These are phyloP conservation scores for Miamiensis avidus DNA, from an alignment of 169 alveolate genomes.

Conservation along the genomic window DNA sequence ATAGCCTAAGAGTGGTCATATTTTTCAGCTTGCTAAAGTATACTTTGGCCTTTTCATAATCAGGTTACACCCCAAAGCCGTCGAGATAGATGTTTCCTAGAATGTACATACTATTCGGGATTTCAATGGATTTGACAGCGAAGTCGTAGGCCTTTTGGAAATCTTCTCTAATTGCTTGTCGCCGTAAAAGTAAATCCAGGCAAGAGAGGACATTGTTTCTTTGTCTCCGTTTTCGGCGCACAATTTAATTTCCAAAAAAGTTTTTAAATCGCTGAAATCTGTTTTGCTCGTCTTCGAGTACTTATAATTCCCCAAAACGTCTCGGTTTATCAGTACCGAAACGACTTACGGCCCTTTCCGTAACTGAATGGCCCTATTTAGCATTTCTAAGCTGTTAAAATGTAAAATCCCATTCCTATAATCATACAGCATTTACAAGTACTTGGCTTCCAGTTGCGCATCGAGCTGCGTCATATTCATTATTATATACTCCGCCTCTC, in stretches of 20 bases:
- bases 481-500: background rate
- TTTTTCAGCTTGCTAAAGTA: background rate
- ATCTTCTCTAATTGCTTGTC: too few relatives aligned
- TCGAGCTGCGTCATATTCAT: background rate
- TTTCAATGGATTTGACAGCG: too few relatives aligned
- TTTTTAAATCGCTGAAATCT: too few relatives aligned
- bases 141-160: too few relatives aligned
- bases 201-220: background rate
- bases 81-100: too few relatives aligned
- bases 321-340: background rate
- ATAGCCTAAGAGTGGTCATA: background rate
- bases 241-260: background rate
- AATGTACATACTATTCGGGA: too few relatives aligned
- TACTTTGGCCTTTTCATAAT: background rate
- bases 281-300: background rate
- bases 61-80: too few relatives aligned
- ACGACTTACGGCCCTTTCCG: background rate
- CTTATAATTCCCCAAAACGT: background rate
- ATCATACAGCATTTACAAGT: too few relatives aligned
- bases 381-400: background rate
- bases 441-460: too few relatives aligned
- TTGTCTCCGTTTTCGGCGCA: background rate
- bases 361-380: background rate
- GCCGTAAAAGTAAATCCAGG: background rate
- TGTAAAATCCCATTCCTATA: background rate